Evolutionary conservation across 2,329 filamentous ascomycete species (phyloP), one percentile per base, ranked within the genome.

Genomic region (Trichoderma arundinaceum): DNA sequence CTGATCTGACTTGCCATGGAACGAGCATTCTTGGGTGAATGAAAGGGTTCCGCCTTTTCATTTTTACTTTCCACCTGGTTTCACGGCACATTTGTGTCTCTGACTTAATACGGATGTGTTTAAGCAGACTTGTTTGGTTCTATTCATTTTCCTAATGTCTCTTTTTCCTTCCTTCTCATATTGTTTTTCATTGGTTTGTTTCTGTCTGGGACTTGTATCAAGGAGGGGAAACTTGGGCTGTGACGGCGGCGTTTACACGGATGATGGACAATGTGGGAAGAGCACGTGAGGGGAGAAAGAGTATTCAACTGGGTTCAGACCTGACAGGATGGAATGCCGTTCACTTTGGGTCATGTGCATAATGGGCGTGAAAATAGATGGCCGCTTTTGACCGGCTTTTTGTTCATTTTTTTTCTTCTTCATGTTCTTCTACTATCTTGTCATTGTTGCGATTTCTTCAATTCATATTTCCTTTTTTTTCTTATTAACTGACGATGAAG

Each of bases 241-340:
- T 28, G 70, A 66, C 62, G 72, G 72, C 49, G 69, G 69, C 68
- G 69, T 69, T 70, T 53, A 53, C 8, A 66, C 41, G 68, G 48
- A 62, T 51, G 62, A 64, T 38, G 53, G 65, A 68, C 15, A 13
- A 48, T 56, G 49, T 13, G 44, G 62, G 22, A 56, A 35, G 43
- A 32, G 35, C 32, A 38, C 13, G 13, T 39, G 51, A 57, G 33
- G 39, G 28, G 17, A 32, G 41, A 39, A 64, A 56, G 51, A 64
- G 59, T 62, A 35, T 62, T 62, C 28, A 53, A 43, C 35, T 62
- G 48, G 59, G 59, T 62, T 62, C 38, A 53, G 59, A 53, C 59
- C 59, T 62, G 46, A 52, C 38, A 43, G 48, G 46, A 53, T 62
- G 48, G 59, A 62, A 52, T 53, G 59, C 59, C 59, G 46, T 62